Conservation (phyloP, 2,329 filamentous ascomycete species). For the Colletotrichum cordylinicola region DNA sequence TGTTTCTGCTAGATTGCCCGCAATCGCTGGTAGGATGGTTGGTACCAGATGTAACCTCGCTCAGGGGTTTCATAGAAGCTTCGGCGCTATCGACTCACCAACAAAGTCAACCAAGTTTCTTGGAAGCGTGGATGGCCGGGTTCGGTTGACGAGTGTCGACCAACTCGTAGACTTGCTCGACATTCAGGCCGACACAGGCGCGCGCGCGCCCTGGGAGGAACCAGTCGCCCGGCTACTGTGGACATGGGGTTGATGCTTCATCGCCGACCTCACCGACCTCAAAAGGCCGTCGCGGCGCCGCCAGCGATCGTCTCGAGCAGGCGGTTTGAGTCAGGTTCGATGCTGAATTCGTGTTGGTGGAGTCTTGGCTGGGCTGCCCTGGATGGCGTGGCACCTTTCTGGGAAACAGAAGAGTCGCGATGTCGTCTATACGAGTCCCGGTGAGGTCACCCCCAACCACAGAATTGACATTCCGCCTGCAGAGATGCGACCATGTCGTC, state of each 20-base stretch:
- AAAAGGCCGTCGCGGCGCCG: neutral
- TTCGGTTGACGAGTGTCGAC: neutral
- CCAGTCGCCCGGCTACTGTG: neutral
- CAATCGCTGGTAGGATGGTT: neutral
- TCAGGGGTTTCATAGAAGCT: constrained; percentile 13
- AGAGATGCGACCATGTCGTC: neutral
- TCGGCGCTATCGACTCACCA: constrained; percentile 9
- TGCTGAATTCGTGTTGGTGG: neutral
- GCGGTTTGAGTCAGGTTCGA: neutral
- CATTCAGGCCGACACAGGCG: neutral
- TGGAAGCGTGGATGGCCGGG: neutral
- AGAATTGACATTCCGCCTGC: neutral
- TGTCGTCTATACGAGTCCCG: neutral
- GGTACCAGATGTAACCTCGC: neutral
- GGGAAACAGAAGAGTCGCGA: neutral
- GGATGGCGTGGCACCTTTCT: neutral
- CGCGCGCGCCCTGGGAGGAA: neutral
- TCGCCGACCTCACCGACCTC: neutral
- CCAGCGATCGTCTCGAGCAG: neutral
- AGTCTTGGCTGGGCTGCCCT: neutral
- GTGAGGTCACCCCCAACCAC: neutral
- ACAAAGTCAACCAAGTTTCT: neutral
- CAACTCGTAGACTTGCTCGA: neutral
- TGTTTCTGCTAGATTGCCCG: constrained; percentile 4
- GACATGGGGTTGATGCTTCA: neutral